Evolutionary conservation across 106 monocot genomes (phyloP).

Genomic region (Iris macrosiphon): DNA sequence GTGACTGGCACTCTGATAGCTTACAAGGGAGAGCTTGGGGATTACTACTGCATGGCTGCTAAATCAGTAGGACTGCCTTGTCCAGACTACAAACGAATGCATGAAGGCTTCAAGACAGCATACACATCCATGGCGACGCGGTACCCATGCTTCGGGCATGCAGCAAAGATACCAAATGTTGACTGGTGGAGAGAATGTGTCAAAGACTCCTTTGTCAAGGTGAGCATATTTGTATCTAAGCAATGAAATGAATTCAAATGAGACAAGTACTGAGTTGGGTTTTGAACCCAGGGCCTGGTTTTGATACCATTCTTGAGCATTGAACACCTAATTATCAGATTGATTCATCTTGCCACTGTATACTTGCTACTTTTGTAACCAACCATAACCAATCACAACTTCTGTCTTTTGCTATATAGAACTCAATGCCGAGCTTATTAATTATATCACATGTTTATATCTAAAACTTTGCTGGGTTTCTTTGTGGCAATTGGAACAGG

Average conservation of each 20-base stretch:
- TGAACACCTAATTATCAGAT: too few species aligned
- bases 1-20: conserved; percentile 94
- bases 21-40: conserved; percentile 97
- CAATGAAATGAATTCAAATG: not conserved
- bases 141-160: conserved; percentile 88
- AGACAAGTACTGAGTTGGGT: too few species aligned
- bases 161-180: conserved; percentile 79
- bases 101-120: conserved; percentile 89
- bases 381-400: too few species aligned
- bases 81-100: conserved; percentile 94
- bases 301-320: too few species aligned
- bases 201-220: conserved; percentile 84
- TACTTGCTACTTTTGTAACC: too few species aligned
- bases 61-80: conserved; percentile 82
- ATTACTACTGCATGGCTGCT: conserved; percentile 99
- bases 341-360: too few species aligned
- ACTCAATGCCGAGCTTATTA: too few species aligned
- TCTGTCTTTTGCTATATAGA: too few species aligned
- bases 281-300: too few species aligned
- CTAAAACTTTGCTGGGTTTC: not conserved
- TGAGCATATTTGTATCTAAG: conserved; percentile 22
- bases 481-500: conserved; percentile 35
- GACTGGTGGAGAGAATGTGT: conserved; percentile 95
- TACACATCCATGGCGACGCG: conserved; percentile 76
- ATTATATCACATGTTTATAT: too few species aligned